Conservation (phyloP, 805 yeast species). For the Tetrapisispora arboricola region DNA sequence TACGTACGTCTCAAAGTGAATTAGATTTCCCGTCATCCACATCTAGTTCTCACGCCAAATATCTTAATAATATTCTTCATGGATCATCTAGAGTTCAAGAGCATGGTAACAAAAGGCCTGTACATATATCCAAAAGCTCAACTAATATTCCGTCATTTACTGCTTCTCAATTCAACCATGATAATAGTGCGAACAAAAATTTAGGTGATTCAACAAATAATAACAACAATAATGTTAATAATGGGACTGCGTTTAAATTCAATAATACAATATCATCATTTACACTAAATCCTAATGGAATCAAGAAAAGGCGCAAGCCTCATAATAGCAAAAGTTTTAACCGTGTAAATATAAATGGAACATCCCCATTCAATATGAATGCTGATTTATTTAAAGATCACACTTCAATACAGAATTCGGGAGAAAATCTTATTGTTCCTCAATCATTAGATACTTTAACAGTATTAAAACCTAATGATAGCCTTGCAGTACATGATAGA, state of each 20-base stretch:
- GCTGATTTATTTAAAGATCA: neutral
- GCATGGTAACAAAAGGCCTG: neutral
- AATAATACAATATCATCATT: constrained; percentile 10
- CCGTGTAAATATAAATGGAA: neutral
- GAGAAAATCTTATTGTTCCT: neutral
- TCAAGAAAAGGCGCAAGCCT: constrained; percentile 17
- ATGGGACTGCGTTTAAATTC: neutral
- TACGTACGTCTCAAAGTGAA: neutral
- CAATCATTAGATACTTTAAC: neutral
- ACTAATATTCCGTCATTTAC: neutral
- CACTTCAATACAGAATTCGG: neutral
- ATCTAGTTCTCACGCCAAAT: neutral
- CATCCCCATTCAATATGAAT: neutral
- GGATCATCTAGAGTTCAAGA: neutral
- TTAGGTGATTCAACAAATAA: neutral
- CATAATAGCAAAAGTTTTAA: too few species aligned
- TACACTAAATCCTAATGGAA: constrained; percentile 26
- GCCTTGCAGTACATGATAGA: neutral
- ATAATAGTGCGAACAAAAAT: neutral
- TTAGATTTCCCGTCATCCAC: neutral
- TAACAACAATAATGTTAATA: constrained; percentile 1
- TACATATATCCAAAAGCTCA: neutral
- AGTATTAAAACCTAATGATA: neutral
- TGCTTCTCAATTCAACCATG: neutral
- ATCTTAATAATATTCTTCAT: neutral